phyloP scores from a whole-genome alignment of 2,329 filamentous ascomycete genomes.

The Aureobasidium sp. region DNA sequence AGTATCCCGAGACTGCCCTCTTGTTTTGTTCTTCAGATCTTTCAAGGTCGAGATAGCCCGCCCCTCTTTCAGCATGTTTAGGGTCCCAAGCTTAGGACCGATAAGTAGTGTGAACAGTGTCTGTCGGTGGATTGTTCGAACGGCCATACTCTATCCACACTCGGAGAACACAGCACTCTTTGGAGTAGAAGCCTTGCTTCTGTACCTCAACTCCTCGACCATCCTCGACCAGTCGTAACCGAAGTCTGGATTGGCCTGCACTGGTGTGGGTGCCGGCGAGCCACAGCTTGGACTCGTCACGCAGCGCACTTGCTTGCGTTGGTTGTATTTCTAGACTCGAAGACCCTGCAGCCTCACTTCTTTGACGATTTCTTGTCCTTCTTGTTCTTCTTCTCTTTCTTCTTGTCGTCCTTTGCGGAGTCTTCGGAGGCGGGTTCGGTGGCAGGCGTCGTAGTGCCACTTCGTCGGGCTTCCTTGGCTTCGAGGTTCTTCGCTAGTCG shows the following conservation, averaged over 20 bases:
- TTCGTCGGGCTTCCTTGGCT: slow-evolving; percentile 9
- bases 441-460: not conserved
- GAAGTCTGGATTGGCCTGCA: not conserved
- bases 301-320: not conserved
- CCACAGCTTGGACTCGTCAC: not conserved
- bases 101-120: not conserved
- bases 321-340: not conserved
- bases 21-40: too few relatives aligned
- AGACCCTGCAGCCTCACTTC: not conserved
- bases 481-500: slow-evolving; percentile 12
- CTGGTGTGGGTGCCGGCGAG: not conserved
- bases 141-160: not conserved
- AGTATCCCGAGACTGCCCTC: too few relatives aligned
- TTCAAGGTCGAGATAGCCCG: not conserved
- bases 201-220: too few relatives aligned
- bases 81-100: not conserved
- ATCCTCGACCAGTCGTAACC: too few relatives aligned
- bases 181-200: not conserved
- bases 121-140: not conserved
- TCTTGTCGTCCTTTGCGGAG: slow-evolving; percentile 7
- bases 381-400: slow-evolving; percentile 18
- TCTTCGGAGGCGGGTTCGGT: slow-evolving; percentile 10
- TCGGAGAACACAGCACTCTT: not conserved
- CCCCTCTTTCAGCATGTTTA: not conserved
- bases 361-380: slow-evolving; percentile 15